Evolutionary conservation across 768 basidiomycete genomes (phyloP).

Genomic region (Suillus cothurnatus): DNA sequence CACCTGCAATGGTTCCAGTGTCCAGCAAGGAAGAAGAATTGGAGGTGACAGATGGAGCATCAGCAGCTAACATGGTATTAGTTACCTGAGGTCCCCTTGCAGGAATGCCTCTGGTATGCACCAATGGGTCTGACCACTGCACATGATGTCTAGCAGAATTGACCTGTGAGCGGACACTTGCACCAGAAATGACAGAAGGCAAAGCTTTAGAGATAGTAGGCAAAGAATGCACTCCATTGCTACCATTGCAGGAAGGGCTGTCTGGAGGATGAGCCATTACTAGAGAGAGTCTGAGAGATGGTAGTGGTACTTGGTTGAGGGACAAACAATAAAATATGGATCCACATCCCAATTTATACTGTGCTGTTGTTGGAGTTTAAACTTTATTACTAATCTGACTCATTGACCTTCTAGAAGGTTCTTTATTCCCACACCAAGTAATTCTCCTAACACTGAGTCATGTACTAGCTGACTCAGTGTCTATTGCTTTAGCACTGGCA

Average conservation of each 20-base stretch:
- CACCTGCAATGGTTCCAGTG: not conserved
- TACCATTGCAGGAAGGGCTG: not conserved
- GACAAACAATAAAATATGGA: not conserved
- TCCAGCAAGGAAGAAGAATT: not conserved
- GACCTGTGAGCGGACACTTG: not conserved
- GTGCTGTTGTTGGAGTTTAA: not conserved
- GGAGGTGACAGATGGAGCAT: too few species aligned
- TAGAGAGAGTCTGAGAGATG: not conserved
- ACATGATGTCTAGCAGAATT: not conserved
- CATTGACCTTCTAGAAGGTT: not conserved
- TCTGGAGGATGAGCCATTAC: not conserved
- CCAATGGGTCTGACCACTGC: constrained; percentile 10
- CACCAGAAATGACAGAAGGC: not conserved
- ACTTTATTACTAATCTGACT: constrained; percentile 2
- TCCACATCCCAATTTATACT: not conserved
- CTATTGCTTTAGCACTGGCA: not conserved
- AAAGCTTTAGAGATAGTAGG: not conserved
- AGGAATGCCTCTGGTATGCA: not conserved
- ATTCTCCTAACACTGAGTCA: not conserved
- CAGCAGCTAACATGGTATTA: not conserved
- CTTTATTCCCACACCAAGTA: not conserved
- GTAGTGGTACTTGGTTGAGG: not conserved
- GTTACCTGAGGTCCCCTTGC: not conserved
- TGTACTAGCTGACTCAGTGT: not conserved
- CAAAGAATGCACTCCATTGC: not conserved